These are phyloP conservation scores for Tilletia caries DNA, from an alignment of 1,284 basidiomycete genomes.

Conservation along the genomic window DNA sequence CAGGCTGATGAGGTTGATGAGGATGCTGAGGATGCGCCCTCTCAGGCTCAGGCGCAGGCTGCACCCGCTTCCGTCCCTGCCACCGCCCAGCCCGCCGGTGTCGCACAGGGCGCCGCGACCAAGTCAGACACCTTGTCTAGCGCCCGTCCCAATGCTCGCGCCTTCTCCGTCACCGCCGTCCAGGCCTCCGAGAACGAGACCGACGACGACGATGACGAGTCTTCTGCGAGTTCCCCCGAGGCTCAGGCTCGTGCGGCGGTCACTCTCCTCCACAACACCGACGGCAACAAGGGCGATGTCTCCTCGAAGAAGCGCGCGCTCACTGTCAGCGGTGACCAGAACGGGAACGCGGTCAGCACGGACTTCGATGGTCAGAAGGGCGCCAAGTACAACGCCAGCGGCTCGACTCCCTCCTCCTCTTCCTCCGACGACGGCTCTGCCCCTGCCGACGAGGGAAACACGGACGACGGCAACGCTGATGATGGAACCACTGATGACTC, in stretches of 20 bases:
- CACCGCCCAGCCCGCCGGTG: not conserved
- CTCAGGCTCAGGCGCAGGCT: not conserved
- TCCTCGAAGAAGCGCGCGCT: slow-evolving; percentile 5
- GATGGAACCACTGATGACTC: not conserved
- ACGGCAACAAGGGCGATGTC: not conserved
- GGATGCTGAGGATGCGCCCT: not conserved
- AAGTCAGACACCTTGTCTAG: not conserved
- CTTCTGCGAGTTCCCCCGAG: not conserved
- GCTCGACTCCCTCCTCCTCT: not conserved
- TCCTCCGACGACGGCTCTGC: not conserved
- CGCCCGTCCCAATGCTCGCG: not conserved
- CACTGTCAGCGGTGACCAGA: slow-evolving; percentile 1
- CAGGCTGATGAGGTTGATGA: too few species aligned
- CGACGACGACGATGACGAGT: not conserved
- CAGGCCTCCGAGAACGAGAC: slow-evolving; percentile 7
- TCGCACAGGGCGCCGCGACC: not conserved
- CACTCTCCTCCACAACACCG: slow-evolving; percentile 8
- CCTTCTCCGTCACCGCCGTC: not conserved
- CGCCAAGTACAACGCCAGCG: not conserved
- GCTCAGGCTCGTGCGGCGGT: not conserved
- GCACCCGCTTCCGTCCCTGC: not conserved
- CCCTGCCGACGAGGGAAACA: not conserved
- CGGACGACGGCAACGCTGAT: not conserved
- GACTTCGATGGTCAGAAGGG: too few species aligned
- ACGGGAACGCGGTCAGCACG: not conserved